Percentiles rank a stretch among this genome's conserved stretches.
These are phyloP conservation scores for Trichophyton simii DNA, from an alignment of 2,329 filamentous ascomycete genomes.

Conservation along the genomic window DNA sequence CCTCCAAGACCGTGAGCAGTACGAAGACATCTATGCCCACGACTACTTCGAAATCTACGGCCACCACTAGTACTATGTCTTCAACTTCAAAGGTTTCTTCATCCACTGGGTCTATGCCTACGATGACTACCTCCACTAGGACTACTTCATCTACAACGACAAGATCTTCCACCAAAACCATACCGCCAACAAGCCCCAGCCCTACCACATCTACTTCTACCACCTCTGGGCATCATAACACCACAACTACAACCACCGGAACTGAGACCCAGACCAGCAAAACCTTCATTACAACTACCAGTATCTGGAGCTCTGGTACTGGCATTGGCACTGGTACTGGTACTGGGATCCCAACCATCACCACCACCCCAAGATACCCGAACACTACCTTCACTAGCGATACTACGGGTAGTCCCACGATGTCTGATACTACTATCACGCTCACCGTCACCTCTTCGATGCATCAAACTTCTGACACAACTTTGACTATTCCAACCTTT, in stretches of 20 bases:
- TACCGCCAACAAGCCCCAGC: background rate
- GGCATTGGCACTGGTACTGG: background rate
- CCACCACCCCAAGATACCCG: background rate
- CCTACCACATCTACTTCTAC: background rate
- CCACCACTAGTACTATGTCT: constrained; percentile 8
- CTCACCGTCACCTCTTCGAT: background rate
- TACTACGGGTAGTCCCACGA: background rate
- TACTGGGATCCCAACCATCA: background rate
- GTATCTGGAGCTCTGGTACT: background rate
- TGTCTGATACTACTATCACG: background rate
- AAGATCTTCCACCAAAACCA: background rate
- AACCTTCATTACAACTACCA: background rate
- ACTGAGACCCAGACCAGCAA: background rate
- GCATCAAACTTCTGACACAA: too few relatives aligned
- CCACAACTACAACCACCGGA: background rate
- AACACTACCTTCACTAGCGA: background rate
- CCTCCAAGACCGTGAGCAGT: constrained; percentile 12
- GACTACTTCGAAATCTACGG: constrained; percentile 10
- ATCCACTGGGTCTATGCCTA: too few relatives aligned
- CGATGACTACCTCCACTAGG: background rate
- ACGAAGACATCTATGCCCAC: constrained; percentile 9
- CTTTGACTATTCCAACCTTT: too few relatives aligned
- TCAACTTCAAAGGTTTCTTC: background rate
- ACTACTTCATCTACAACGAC: background rate
- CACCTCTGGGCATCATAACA: background rate